Evolutionary conservation across 441 rosid species (phyloP).

Genomic region (Kokia cookei): DNA sequence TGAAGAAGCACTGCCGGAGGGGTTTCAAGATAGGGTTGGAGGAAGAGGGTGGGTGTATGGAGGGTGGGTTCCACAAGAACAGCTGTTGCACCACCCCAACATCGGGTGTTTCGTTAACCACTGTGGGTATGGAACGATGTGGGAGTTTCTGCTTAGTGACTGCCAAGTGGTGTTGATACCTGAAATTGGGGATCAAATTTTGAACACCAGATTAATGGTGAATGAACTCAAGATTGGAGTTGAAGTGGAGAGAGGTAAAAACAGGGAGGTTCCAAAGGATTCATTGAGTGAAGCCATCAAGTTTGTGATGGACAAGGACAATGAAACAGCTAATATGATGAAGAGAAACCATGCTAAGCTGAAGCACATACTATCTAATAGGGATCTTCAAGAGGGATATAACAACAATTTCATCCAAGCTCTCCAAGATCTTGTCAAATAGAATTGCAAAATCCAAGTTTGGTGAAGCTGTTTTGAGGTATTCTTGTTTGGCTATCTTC

Average conservation of each 20-base stretch:
- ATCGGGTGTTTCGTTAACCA: slow-evolving; percentile 65
- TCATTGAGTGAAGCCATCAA: slow-evolving; percentile 32
- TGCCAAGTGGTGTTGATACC: slow-evolving; percentile 56
- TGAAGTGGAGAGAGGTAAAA: slow-evolving; percentile 44
- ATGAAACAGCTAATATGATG: slow-evolving; percentile 19
- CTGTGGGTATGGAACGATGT: slow-evolving; percentile 68
- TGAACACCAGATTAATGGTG: slow-evolving; percentile 46
- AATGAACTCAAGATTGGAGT: slow-evolving; percentile 45
- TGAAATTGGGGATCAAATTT: slow-evolving; percentile 45
- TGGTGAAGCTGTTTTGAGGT: no score
- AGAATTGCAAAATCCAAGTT: no score
- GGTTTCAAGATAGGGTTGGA: slow-evolving; percentile 45
- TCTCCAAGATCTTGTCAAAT: not conserved
- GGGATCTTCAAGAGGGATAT: not conserved
- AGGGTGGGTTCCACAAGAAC: slow-evolving; percentile 46
- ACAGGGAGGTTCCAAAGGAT: slow-evolving; percentile 41
- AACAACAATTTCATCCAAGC: not conserved
- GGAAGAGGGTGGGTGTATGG: slow-evolving; percentile 49
- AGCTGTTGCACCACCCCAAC: slow-evolving; percentile 38
- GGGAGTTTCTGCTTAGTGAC: slow-evolving; percentile 58
- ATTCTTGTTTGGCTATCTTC: no score
- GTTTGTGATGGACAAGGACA: slow-evolving; percentile 38
- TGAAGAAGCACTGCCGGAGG: slow-evolving; percentile 53
- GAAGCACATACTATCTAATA: slow-evolving; percentile 1
- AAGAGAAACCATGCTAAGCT: slow-evolving; percentile 23